phyloP scores from a whole-genome alignment of 2,329 filamentous ascomycete genomes.

The Cercospora zeina region DNA sequence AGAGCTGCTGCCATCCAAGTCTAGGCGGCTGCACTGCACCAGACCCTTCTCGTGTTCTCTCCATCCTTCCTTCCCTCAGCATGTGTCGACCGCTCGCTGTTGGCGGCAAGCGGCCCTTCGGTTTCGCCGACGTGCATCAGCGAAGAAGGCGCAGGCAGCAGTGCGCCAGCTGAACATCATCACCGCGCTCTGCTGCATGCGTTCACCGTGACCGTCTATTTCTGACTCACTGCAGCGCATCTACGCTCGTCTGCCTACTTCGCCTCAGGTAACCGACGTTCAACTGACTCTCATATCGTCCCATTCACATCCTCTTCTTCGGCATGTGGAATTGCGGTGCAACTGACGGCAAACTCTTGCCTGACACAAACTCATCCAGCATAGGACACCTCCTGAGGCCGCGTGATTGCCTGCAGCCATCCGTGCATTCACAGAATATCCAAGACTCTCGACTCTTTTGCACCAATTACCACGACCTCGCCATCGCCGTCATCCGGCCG shows the following conservation, averaged over 20 bases:
- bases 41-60: background rate
- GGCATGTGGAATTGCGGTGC: background rate
- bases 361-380: background rate
- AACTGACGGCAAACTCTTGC: constrained; percentile 1
- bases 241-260: background rate
- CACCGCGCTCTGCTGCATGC: background rate
- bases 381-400: background rate
- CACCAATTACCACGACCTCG: background rate
- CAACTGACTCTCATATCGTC: background rate
- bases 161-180: background rate
- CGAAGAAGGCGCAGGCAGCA: background rate
- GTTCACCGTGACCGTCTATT: background rate
- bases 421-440: background rate
- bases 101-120: background rate
- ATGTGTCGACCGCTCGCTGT: no score
- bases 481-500: background rate
- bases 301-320: background rate
- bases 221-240: background rate
- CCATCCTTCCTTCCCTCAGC: background rate
- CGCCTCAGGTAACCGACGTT: background rate
- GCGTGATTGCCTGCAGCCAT: background rate
- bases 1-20: background rate
- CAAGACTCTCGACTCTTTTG: background rate
- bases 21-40: no score
- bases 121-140: background rate